Conservation (phyloP, 1,284 basidiomycete genomes). For the Cryptococcus deneoformans region DNA sequence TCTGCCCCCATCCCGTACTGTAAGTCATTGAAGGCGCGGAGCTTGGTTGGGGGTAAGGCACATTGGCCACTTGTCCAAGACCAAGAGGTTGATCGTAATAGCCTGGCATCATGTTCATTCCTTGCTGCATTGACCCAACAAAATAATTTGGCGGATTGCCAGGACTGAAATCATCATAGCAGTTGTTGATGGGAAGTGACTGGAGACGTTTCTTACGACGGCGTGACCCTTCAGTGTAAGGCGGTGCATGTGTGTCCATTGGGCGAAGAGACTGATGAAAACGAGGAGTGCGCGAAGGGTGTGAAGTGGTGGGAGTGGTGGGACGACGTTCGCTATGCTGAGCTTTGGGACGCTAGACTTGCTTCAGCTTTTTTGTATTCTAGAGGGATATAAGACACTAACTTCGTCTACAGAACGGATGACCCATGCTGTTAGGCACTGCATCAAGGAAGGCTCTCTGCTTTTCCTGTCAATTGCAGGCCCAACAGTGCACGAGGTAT, state of each 20-base stretch:
- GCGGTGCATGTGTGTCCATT: background rate
- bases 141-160: background rate
- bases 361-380: no score
- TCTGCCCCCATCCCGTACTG: background rate
- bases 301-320: background rate
- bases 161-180: background rate
- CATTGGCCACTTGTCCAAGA: slow-evolving; percentile 2
- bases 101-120: slow-evolving; percentile 8
- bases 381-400: slow-evolving; percentile 7
- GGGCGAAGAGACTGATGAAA: background rate
- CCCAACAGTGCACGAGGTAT: slow-evolving; percentile 29
- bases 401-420: slow-evolving; percentile 39
- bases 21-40: background rate
- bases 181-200: background rate
- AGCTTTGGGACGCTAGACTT: no score
- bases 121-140: background rate
- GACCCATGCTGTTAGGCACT: slow-evolving; percentile 41
- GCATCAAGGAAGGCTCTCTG: slow-evolving; percentile 39
- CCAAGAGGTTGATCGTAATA: slow-evolving; percentile 9
- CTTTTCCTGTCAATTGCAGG: slow-evolving; percentile 31
- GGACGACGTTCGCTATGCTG: background rate
- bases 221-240: slow-evolving; percentile 2
- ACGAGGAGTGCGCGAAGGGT: background rate
- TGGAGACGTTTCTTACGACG: background rate
- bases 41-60: slow-evolving; percentile 7